Evolutionary conservation across 2,329 filamentous ascomycete genomes (phyloP), one percentile per base, ranked within the genome.

Genomic region (Venturia effusa): DNA sequence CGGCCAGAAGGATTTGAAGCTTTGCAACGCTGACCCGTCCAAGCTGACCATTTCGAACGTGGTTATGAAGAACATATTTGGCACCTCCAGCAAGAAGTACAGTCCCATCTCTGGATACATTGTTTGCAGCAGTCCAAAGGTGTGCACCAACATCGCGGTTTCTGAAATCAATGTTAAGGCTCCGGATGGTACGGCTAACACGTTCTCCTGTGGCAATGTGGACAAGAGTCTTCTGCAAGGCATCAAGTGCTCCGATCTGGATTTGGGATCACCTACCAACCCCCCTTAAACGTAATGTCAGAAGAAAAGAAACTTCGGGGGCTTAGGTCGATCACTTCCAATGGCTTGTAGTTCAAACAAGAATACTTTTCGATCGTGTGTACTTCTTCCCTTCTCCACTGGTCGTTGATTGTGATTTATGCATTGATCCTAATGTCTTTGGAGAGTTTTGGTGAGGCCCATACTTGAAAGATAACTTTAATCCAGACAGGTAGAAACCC

Each of bases 1-100:
- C 65, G 82, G 82, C 24, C 81, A 84, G 72, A 79, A 74, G 55
- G 84, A 85, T 68, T 68, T 80, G 63, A 83, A 81, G 6, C 75
- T 83, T 22, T 85, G 83, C 72, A 76, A 79, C 30, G 69, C 80
- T 69, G 80, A 74, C 67, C 83, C 83, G 27, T 80, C 80, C 39
- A 74, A 71, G 19, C 67, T 83, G 65, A 79, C 76, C 10, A 81
- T 83, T 15, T 62, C 54, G 13, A 63, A 63, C 17, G 6, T 63
- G 45, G 10, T 55, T n/a, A 63, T 63, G 19, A 54, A 55, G 61
- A 43, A 57, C 11, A 32, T 63, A 13, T 10, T n/a, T 8, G 61
- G 61, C 11, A 63, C 61, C 30, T 61, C 61, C 19, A 55, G 41
- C n/a, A 19, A 43, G 1, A 63, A 63, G n/a, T 15, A 63, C 32